Evolutionary conservation across 306 rosid genomes (phyloP), one percentile per base, ranked within the genome.

Genomic region (Glycine soja): DNA sequence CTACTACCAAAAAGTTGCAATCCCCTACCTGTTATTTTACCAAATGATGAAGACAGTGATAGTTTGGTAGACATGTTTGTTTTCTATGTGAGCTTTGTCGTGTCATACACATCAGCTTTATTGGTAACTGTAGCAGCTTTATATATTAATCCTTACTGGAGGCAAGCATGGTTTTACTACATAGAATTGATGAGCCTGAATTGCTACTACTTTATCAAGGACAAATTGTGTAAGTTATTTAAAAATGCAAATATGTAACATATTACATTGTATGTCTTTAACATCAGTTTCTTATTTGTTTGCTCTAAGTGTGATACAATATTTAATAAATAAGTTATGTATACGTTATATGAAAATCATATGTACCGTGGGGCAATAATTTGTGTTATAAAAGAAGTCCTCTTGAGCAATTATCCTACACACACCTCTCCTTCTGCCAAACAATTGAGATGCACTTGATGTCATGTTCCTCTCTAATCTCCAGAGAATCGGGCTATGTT

Each of bases 201-300:
- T 61, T 59, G 79, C 57, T 59, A 59, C 70, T 59, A 75, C 70
- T 75, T 75, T 63, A 13, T 59, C 4, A 3, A 19, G 18, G 70
- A 74, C 30, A 12, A 74, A 12, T 3, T 74, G 3, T 15, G 53
- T 51, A 56, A 16, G 13, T 42, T 40, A 0, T 15, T 9, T 42
- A 15, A 38, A 15, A 15, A 3, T 10, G 3, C 42, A 40, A 74
- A 16, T 40, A 5, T 4, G 36, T 74, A 74, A 38, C 32, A 65
- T 38, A 4, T 3, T 66, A n/a, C 0, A 2, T 12, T 15, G 14
- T 40, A 18, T 74, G 34, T 6, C 6, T 16, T 54, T 45, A 53
- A 38, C 46, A 38, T 40, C 6, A 14, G 1, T 73, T 1, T 73
- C 24, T 38, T 38, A 6, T 40, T 40, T 56, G 8, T 14, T 73